These are phyloP conservation scores for Panicum hallii DNA, from an alignment of 202 grass and related monocot genomes.

Conservation along the genomic window DNA sequence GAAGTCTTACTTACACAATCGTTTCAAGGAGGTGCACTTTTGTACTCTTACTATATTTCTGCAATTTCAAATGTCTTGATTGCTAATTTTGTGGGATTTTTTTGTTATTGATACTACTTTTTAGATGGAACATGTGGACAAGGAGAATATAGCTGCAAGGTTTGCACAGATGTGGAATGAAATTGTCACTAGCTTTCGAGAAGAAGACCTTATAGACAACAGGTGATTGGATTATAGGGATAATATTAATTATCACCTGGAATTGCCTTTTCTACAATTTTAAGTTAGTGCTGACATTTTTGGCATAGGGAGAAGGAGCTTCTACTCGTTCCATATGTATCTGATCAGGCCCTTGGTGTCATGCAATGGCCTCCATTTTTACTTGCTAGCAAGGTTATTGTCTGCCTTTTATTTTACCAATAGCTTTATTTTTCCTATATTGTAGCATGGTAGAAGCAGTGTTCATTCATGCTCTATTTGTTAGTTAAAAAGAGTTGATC, in stretches of 20 bases:
- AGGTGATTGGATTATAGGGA: conserved; percentile 53
- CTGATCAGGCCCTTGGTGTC: conserved; percentile 64
- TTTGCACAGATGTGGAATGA: conserved; percentile 99
- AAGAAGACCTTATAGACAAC: conserved; percentile 93
- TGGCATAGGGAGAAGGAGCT: conserved; percentile 83
- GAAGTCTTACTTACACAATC: conserved; percentile 73
- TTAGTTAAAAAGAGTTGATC: conserved; percentile 14
- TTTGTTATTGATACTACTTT: conserved; percentile 32
- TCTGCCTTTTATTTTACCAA: conserved; percentile 15
- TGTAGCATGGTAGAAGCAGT: conserved; percentile 14
- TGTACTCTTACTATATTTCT: conserved; percentile 50
- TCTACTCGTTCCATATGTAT: conserved; percentile 88
- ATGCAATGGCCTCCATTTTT: conserved; percentile 93
- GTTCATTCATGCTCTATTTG: conserved; percentile 15
- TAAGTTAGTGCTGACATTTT: conserved; percentile 11
- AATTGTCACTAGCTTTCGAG: conserved; percentile 86
- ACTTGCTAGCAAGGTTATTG: conserved; percentile 86
- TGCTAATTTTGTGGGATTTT: conserved; percentile 23
- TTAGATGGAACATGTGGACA: conserved; percentile 63
- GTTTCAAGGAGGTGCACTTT: conserved; percentile 66
- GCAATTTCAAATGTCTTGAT: conserved; percentile 31
- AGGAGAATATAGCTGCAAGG: conserved; percentile 66
- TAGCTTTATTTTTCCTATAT: conserved; percentile 24
- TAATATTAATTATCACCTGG: conserved; percentile 19
- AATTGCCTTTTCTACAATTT: conserved; percentile 32